Evolutionary conservation across 139 green algal genomes (phyloP).

Genomic region (Mesotaenium endlicherianum): DNA sequence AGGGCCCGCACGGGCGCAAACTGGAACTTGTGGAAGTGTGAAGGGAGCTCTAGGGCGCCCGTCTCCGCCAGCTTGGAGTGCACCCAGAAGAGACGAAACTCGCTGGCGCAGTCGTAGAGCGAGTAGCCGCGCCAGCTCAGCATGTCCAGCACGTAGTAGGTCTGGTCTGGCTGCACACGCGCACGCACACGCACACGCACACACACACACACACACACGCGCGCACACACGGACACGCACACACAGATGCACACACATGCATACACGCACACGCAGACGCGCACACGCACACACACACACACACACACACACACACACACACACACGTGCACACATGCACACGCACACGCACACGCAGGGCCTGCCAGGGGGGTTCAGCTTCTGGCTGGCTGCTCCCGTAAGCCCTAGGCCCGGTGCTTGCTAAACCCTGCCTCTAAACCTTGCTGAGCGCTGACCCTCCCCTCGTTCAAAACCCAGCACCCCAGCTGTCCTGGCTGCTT

Average conservation of each 20-base stretch:
- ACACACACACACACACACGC: background rate
- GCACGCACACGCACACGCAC: background rate
- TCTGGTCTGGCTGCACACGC: slow-evolving; percentile 37
- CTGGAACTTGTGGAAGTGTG: slow-evolving; percentile 38
- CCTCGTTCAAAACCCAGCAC: too few species aligned
- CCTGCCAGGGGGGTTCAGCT: too few species aligned
- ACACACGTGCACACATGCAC: background rate
- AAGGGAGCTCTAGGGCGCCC: slow-evolving; percentile 12
- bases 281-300: background rate
- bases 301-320: background rate
- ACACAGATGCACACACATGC: too few species aligned
- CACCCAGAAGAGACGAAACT: slow-evolving; percentile 83
- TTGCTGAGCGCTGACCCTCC: too few species aligned
- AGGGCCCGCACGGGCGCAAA: slow-evolving; percentile 27
- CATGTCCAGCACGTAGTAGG: slow-evolving; percentile 73
- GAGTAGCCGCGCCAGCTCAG: slow-evolving; percentile 82
- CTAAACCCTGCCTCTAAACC: too few species aligned
- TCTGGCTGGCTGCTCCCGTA: too few species aligned
- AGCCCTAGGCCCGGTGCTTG: too few species aligned
- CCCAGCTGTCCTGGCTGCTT: too few species aligned
- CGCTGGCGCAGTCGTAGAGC: slow-evolving; percentile 75
- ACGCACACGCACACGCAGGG: background rate
- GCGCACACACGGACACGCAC: background rate
- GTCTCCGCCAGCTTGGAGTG: slow-evolving; percentile 65
- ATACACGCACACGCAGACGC: background rate